Evolutionary conservation across 768 basidiomycete genomes (phyloP).

Genomic region (Fistulinella prunicolor): DNA sequence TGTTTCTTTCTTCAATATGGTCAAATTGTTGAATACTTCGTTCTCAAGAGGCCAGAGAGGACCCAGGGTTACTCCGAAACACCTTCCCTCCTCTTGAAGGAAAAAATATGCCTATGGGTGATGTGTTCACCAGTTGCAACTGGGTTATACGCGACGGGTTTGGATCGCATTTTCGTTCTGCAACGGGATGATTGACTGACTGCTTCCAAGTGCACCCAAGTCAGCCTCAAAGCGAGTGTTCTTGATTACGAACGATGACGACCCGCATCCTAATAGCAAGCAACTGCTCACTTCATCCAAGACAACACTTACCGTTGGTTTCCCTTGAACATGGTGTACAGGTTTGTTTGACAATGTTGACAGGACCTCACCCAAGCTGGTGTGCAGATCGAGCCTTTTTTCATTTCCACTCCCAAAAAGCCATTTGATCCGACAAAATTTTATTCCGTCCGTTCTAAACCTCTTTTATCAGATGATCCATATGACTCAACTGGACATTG

Average conservation of each 20-base stretch:
- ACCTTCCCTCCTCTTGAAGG: slow-evolving; percentile 65
- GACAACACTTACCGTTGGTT: slow-evolving; percentile 64
- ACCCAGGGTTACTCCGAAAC: slow-evolving; percentile 52
- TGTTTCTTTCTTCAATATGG: background rate
- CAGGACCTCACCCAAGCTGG: slow-evolving; percentile 84
- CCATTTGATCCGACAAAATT: slow-evolving; percentile 74
- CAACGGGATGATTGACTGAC: background rate
- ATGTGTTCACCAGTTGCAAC: slow-evolving; percentile 88
- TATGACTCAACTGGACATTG: slow-evolving; percentile 5
- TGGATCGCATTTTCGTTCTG: slow-evolving; percentile 17
- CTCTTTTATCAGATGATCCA: background rate
- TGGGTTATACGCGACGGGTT: slow-evolving; percentile 88
- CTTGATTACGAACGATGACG: slow-evolving; percentile 75
- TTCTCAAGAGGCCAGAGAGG: slow-evolving; percentile 57
- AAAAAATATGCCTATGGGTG: slow-evolving; percentile 71
- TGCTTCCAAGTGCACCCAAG: slow-evolving; percentile 63
- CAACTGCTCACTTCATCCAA: slow-evolving; percentile 66
- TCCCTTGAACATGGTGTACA: background rate
- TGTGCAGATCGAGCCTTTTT: slow-evolving; percentile 82
- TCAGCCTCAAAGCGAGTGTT: slow-evolving; percentile 92
- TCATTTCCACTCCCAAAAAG: slow-evolving; percentile 68
- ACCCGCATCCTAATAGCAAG: slow-evolving; percentile 48
- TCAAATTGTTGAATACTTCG: slow-evolving; percentile 2
- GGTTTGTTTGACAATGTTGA: background rate
- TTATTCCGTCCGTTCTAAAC: slow-evolving; percentile 58